Percentiles rank a stretch among this genome's conserved stretches.
Conservation (phyloP, 345 rosid genomes). For the Noccaea caerulescens region DNA sequence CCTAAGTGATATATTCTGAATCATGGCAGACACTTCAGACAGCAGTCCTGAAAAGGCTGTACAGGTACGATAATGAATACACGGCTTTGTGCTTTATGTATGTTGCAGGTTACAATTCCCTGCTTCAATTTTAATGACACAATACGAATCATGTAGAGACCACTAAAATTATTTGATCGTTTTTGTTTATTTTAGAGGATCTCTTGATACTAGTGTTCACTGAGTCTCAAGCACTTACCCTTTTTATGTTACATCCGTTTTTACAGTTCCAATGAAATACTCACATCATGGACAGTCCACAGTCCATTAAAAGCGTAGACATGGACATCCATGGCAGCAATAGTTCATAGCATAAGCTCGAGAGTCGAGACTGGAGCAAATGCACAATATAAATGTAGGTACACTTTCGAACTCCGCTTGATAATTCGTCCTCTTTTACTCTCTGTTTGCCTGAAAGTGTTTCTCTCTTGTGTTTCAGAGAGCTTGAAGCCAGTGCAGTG, state of each 20-base stretch:
- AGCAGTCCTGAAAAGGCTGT: background rate
- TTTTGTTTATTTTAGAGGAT: background rate
- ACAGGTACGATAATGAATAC: conserved; percentile 16
- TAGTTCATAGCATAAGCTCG: background rate
- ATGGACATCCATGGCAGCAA: conserved; percentile 1
- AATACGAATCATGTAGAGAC: background rate
- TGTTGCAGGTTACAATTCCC: conserved; percentile 6
- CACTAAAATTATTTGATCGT: background rate
- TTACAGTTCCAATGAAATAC: conserved; percentile 13
- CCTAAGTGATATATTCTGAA: background rate
- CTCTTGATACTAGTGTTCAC: background rate
- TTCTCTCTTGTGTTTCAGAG: conserved; percentile 3
- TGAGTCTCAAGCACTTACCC: background rate
- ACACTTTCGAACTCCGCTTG: background rate
- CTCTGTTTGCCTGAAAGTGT: conserved; percentile 9
- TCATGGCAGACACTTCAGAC: conserved; percentile 12
- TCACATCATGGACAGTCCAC: background rate
- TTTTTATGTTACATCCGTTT: background rate
- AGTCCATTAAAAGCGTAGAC: background rate
- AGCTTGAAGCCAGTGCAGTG: background rate
- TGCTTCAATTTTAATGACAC: background rate
- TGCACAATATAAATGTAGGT: conserved; percentile 17
- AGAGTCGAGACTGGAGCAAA: conserved; percentile 20
- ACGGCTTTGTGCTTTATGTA: background rate
- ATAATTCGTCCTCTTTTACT: background rate